phyloP scores from a whole-genome alignment of 768 basidiomycete species.

The Suillus brevipes region DNA sequence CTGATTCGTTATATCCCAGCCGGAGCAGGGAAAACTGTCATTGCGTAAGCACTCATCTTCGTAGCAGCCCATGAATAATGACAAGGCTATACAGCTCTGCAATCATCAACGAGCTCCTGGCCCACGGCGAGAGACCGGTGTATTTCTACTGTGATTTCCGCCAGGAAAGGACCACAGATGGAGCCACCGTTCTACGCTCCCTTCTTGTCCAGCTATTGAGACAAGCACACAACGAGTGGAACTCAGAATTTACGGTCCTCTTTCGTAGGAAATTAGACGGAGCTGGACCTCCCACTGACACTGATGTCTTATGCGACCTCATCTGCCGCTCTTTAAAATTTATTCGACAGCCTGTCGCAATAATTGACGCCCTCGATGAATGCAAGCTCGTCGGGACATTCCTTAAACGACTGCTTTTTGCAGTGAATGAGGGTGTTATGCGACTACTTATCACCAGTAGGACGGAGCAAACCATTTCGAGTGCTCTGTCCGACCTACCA shows the following conservation, averaged over 20 bases:
- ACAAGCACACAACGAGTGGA: neutral
- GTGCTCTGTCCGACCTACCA: conserved; percentile 5
- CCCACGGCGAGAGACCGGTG: neutral
- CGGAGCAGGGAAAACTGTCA: conserved; percentile 21
- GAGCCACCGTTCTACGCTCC: conserved; percentile 19
- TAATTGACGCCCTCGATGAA: conserved; percentile 27
- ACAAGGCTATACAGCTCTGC: neutral
- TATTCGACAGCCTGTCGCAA: conserved; percentile 4
- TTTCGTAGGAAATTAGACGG: conserved; percentile 6
- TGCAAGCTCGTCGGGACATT: conserved; percentile 16
- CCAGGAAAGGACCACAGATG: conserved; percentile 6
- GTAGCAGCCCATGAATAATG: neutral
- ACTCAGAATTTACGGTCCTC: neutral
- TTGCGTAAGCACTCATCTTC: conserved; percentile 14
- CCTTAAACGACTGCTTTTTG: conserved; percentile 10
- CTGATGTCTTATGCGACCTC: conserved; percentile 10
- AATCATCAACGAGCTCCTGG: conserved; percentile 8
- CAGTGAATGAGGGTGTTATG: neutral
- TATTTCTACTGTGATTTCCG: conserved; percentile 30
- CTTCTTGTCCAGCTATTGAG: conserved; percentile 19
- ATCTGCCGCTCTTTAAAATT: neutral
- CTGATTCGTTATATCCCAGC: conserved; percentile 7
- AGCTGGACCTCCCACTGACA: neutral
- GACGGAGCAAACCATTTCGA: conserved; percentile 13
- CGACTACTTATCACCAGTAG: conserved; percentile 21